Conservation (phyloP, 2,329 filamentous ascomycete species). For the Falciphora oryzae region DNA sequence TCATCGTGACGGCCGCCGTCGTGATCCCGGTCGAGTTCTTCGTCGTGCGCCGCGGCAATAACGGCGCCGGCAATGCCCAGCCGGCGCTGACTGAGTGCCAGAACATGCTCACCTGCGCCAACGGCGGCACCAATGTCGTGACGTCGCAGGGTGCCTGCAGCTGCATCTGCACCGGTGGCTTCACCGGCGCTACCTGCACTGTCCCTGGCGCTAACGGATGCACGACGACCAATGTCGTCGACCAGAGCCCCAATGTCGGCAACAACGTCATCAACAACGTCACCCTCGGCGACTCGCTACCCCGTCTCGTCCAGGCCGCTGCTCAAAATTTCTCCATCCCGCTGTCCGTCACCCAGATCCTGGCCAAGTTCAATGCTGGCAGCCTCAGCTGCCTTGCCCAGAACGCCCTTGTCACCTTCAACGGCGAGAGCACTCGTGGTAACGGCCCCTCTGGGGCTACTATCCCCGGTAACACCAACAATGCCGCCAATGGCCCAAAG, state of each 20-base stretch:
- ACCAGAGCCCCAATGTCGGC: constrained; percentile 18
- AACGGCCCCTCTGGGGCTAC: background rate
- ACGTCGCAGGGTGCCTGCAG: constrained; percentile 60
- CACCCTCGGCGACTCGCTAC: constrained; percentile 75
- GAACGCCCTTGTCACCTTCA: constrained; percentile 83
- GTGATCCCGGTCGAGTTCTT: constrained; percentile 67
- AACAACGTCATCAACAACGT: constrained; percentile 52
- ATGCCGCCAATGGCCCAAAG: constrained; percentile 11
- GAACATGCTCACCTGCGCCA: constrained; percentile 59
- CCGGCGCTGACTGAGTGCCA: constrained; percentile 49
- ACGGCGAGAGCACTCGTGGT: constrained; percentile 42
- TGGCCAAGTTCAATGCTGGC: constrained; percentile 69
- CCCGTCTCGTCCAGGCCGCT: constrained; percentile 63
- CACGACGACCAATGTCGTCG: constrained; percentile 41
- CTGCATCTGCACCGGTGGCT: constrained; percentile 86
- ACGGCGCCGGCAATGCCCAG: constrained; percentile 24
- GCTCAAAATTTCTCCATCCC: constrained; percentile 68
- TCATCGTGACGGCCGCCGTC: constrained; percentile 73
- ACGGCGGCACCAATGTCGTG: constrained; percentile 73
- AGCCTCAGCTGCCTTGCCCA: constrained; percentile 77
- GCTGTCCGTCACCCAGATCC: constrained; percentile 61
- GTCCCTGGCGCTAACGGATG: constrained; percentile 43
- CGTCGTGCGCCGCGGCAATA: constrained; percentile 52
- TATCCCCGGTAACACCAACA: background rate
- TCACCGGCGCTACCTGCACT: constrained; percentile 56